Evolutionary conservation across 345 rosid species (phyloP).

Genomic region (Populus euphratica): DNA sequence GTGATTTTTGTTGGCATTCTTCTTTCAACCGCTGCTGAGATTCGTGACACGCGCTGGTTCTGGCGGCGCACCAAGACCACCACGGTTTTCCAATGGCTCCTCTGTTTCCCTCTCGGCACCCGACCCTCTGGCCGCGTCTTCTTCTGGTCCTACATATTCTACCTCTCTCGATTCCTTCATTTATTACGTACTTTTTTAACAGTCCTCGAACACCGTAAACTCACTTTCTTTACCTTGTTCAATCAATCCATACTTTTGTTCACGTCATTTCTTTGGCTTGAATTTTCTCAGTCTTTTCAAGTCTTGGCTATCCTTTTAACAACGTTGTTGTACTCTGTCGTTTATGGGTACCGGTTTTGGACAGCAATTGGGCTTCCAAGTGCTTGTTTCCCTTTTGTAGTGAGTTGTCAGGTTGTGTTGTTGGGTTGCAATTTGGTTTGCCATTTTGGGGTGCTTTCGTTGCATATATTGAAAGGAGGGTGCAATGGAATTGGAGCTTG

Average conservation of each 20-base stretch:
- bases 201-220: slow-evolving; percentile 47
- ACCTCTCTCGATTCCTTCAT: slow-evolving; percentile 78
- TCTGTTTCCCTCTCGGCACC: slow-evolving; percentile 87
- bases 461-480: slow-evolving; percentile 31
- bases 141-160: slow-evolving; percentile 89
- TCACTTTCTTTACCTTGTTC: slow-evolving; percentile 55
- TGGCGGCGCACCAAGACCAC: slow-evolving; percentile 19
- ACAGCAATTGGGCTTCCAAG: slow-evolving; percentile 25
- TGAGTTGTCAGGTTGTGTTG: slow-evolving; percentile 25
- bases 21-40: slow-evolving; percentile 18
- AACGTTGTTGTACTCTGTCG: slow-evolving; percentile 58
- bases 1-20: slow-evolving; percentile 21
- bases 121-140: slow-evolving; percentile 90
- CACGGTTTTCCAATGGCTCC: slow-evolving; percentile 57
- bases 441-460: slow-evolving; percentile 28
- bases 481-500: slow-evolving; percentile 35
- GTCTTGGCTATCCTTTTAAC: slow-evolving; percentile 66
- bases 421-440: slow-evolving; percentile 25
- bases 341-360: slow-evolving; percentile 52
- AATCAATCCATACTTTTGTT: slow-evolving; percentile 53
- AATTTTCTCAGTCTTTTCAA: slow-evolving; percentile 85
- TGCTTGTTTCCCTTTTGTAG: slow-evolving; percentile 19
- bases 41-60: slow-evolving; percentile 27
- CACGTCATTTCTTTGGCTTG: slow-evolving; percentile 81
- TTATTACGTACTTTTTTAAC: slow-evolving; percentile 60